phyloP scores from a whole-genome alignment of 352 stramenopile species.

The Vaucheria bursata region DNA sequence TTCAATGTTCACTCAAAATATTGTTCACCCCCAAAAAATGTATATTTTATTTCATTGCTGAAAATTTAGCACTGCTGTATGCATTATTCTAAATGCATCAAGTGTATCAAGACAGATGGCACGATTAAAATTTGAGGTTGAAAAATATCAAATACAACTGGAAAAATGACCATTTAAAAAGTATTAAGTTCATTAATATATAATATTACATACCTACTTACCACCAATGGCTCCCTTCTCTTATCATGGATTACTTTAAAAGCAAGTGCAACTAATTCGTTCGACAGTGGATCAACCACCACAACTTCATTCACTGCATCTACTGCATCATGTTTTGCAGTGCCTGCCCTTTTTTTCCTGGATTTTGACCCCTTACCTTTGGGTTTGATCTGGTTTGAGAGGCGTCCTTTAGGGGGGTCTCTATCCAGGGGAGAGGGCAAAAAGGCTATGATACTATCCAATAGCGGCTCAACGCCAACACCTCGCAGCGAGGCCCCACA shows the following conservation, averaged over 20 bases:
- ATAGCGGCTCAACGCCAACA: slow-evolving; percentile 71
- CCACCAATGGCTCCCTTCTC: slow-evolving; percentile 61
- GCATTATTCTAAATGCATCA: too few species aligned
- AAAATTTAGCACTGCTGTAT: too few species aligned
- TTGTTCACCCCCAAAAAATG: too few species aligned
- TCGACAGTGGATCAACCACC: slow-evolving; percentile 33
- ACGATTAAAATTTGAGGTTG: neutral
- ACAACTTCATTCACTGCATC: slow-evolving; percentile 4
- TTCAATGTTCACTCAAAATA: too few species aligned
- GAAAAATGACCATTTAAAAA: neutral
- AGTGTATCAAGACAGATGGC: neutral
- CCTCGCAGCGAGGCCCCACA: slow-evolving; percentile 52
- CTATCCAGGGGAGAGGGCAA: slow-evolving; percentile 83
- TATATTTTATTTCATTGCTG: too few species aligned
- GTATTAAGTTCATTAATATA: neutral
- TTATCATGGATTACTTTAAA: slow-evolving; percentile 72
- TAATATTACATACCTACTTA: neutral
- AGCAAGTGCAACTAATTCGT: slow-evolving; percentile 65
- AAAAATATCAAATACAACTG: neutral
- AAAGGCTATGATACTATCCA: slow-evolving; percentile 74
- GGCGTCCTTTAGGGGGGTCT: slow-evolving; percentile 57
- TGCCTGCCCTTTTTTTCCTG: slow-evolving; percentile 12
- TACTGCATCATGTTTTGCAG: neutral
- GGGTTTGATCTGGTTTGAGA: slow-evolving; percentile 43
- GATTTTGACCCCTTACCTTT: slow-evolving; percentile 16